Evolutionary conservation across 2,329 filamentous ascomycete species (phyloP).

Genomic region (Fusarium armeniacum): DNA sequence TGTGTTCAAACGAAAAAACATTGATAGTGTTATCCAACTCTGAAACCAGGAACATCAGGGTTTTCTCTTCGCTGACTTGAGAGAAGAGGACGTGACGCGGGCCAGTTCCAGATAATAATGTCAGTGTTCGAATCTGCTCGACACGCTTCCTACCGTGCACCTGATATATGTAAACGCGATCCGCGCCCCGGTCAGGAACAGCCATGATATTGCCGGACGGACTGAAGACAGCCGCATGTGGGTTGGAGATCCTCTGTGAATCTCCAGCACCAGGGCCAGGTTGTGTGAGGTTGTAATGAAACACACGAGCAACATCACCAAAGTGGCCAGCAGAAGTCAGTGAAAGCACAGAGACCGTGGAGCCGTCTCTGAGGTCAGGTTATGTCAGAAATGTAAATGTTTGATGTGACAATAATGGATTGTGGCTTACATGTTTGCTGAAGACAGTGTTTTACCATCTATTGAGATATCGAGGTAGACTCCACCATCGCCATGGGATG

Average conservation of each 20-base stretch:
- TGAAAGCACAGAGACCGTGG: not conserved
- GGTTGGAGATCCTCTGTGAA: conserved; percentile 5
- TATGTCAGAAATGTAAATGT: not conserved
- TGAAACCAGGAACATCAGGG: conserved; percentile 1
- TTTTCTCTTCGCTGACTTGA: not conserved
- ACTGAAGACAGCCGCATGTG: conserved; percentile 1
- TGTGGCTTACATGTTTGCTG: conserved; percentile 12
- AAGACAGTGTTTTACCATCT: conserved; percentile 4
- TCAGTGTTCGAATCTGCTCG: not conserved
- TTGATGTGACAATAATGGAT: too few species aligned
- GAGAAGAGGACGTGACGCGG: conserved; percentile 8
- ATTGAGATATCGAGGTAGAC: conserved; percentile 5
- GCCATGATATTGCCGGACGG: not conserved
- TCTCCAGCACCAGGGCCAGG: not conserved
- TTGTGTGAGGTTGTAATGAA: conserved; percentile 10
- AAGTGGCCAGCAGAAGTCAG: not conserved
- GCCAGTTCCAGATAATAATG: conserved; percentile 1
- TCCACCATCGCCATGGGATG: conserved; percentile 4
- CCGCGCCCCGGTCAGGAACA: conserved; percentile 8
- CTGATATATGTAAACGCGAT: conserved; percentile 8
- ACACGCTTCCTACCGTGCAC: not conserved
- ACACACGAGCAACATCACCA: not conserved
- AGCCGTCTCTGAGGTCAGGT: not conserved
- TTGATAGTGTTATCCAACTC: conserved; percentile 15
- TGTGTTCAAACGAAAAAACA: conserved; percentile 1